Evolutionary conservation across 805 yeast species (phyloP).

Genomic region (Tetrapisispora arboricola): DNA sequence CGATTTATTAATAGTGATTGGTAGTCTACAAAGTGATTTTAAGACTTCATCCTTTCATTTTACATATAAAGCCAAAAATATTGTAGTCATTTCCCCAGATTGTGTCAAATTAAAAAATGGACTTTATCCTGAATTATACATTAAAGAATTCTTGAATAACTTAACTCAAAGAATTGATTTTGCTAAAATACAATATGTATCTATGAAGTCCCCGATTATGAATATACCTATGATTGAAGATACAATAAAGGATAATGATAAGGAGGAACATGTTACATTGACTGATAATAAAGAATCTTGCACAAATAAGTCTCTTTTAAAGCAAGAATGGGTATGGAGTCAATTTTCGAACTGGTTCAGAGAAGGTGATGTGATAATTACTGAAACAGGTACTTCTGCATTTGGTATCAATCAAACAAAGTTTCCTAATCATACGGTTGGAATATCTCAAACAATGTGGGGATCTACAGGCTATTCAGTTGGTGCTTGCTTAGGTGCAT

Average conservation of each 20-base stretch:
- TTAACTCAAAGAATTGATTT: conserved; percentile 24
- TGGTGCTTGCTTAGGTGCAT: conserved; percentile 56
- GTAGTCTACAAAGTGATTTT: conserved; percentile 70
- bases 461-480: conserved; percentile 59
- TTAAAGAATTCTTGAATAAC: conserved; percentile 35
- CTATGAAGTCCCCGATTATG: conserved; percentile 13
- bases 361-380: conserved; percentile 47
- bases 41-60: conserved; percentile 75
- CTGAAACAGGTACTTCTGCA: conserved; percentile 59
- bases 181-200: conserved; percentile 11
- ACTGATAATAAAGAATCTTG: not conserved
- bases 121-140: conserved; percentile 48
- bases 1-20: conserved; percentile 62
- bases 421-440: conserved; percentile 41
- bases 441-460: conserved; percentile 55
- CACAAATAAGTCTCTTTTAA: conserved; percentile 10
- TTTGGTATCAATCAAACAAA: conserved; percentile 49
- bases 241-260: conserved; percentile 3
- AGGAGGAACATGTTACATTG: not conserved
- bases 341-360: conserved; percentile 41
- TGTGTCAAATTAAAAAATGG: conserved; percentile 53
- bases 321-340: conserved; percentile 42
- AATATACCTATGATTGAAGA: conserved; percentile 18
- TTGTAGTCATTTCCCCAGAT: conserved; percentile 59
- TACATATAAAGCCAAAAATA: conserved; percentile 52